Percentiles rank a stretch among this genome's conserved stretches.
These are phyloP conservation scores for Magnolia officinalis DNA, from an alignment of 164 flowering plant genomes.

Conservation along the genomic window DNA sequence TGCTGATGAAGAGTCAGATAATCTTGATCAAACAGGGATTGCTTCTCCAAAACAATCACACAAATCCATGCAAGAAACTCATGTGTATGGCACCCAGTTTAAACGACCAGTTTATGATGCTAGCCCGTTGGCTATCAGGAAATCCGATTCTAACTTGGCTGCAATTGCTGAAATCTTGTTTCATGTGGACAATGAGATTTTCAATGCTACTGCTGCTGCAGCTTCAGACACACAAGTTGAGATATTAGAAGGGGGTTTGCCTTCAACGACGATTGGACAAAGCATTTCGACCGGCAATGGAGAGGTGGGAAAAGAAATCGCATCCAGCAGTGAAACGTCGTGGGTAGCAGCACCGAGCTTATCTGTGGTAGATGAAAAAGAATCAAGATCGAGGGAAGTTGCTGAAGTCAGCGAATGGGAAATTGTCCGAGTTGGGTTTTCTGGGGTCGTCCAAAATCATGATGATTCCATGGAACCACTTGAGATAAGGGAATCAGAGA, in stretches of 20 bases:
- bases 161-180: slow-evolving; percentile 13
- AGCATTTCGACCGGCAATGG: slow-evolving; percentile 14
- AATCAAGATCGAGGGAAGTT: slow-evolving; percentile 17
- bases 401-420: slow-evolving; percentile 14
- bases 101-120: slow-evolving; percentile 74
- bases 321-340: slow-evolving; percentile 16
- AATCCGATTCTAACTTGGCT: slow-evolving; percentile 24
- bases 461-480: slow-evolving; percentile 5
- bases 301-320: slow-evolving; percentile 10
- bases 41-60: not conserved
- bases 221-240: slow-evolving; percentile 38
- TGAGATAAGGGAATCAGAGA: not conserved
- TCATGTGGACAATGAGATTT: slow-evolving; percentile 12
- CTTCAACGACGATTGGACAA: slow-evolving; percentile 17
- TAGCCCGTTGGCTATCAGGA: slow-evolving; percentile 44
- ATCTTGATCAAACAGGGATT: slow-evolving; percentile 4
- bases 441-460: not conserved
- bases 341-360: slow-evolving; percentile 16
- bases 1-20: slow-evolving; percentile 10
- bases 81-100: slow-evolving; percentile 28
- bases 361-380: slow-evolving; percentile 24
- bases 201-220: slow-evolving; percentile 19
- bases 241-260: slow-evolving; percentile 24
- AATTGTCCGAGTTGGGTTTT: slow-evolving; percentile 12
- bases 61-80: slow-evolving; percentile 8